These are phyloP conservation scores for Ganoderma meredithae DNA, from an alignment of 1,284 basidiomycete species.

Conservation along the genomic window DNA sequence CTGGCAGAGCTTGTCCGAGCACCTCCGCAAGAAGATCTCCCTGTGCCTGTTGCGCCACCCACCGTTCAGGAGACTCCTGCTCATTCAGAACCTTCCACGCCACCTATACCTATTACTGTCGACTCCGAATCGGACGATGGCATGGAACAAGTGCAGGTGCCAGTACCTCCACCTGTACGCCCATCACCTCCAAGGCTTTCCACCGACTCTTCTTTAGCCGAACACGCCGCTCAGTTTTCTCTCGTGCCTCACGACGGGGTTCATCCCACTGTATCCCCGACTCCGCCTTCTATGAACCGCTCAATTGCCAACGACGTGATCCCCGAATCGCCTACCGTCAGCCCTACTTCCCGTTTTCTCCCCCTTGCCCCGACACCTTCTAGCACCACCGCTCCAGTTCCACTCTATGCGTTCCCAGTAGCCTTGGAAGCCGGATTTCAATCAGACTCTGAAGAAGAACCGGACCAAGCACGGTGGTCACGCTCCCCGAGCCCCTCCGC, in stretches of 20 bases:
- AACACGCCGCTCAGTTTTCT: conserved; percentile 5
- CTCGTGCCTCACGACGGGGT: conserved; percentile 23
- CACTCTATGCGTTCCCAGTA: background rate
- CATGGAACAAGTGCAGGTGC: conserved; percentile 41
- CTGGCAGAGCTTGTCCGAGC: background rate
- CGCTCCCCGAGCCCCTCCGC: conserved; percentile 56
- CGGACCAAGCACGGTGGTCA: conserved; percentile 53
- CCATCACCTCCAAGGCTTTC: conserved; percentile 33
- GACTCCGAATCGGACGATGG: conserved; percentile 32
- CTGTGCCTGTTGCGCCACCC: background rate
- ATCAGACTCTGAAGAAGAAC: conserved; percentile 22
- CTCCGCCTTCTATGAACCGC: background rate
- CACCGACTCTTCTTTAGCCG: conserved; percentile 15
- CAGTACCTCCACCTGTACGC: conserved; percentile 59
- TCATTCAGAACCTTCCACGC: background rate
- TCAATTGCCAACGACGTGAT: background rate
- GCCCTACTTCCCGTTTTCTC: background rate
- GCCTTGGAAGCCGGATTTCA: background rate
- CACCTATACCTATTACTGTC: conserved; percentile 7
- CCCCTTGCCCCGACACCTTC: background rate
- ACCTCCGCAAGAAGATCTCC: background rate
- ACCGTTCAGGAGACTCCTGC: background rate
- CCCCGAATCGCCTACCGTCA: background rate
- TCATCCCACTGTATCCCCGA: conserved; percentile 37
- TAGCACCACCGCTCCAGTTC: background rate